Conservation (phyloP, 345 rosid species). For the Citrus glauca region DNA sequence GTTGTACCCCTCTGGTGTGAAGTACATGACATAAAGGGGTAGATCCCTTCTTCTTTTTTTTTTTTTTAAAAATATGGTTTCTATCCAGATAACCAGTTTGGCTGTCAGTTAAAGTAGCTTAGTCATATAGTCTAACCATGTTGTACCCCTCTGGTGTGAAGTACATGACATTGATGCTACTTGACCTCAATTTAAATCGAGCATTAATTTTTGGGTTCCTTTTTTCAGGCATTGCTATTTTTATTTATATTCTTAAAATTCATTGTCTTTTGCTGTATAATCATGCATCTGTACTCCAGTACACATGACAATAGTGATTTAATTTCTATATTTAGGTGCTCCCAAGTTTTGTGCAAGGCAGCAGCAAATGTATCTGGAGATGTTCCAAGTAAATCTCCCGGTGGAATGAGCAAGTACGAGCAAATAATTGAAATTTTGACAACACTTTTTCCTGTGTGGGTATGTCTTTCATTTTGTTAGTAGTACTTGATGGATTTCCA, state of each 20-base stretch:
- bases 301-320: not conserved
- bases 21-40: not conserved
- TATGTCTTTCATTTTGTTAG: slow-evolving; percentile 27
- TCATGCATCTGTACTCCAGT: not conserved
- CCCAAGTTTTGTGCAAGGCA: slow-evolving; percentile 51
- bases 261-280: not conserved
- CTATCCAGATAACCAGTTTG: not conserved
- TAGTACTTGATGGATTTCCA: not conserved
- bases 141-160: not conserved
- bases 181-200: not conserved
- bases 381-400: slow-evolving; percentile 41
- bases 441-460: slow-evolving; percentile 92
- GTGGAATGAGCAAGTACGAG: slow-evolving; percentile 69
- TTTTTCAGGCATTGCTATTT: not conserved
- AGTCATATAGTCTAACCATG: not conserved
- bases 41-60: no score
- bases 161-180: not conserved
- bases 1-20: not conserved
- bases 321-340: slow-evolving; percentile 33
- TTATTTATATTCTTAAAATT: not conserved
- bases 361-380: slow-evolving; percentile 62
- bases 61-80: not conserved
- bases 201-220: not conserved
- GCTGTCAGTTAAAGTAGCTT: not conserved
- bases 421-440: slow-evolving; percentile 77